Base-by-base conservation (phyloP, 345 rosid species). In the Bruguiera parviflora region DNA sequence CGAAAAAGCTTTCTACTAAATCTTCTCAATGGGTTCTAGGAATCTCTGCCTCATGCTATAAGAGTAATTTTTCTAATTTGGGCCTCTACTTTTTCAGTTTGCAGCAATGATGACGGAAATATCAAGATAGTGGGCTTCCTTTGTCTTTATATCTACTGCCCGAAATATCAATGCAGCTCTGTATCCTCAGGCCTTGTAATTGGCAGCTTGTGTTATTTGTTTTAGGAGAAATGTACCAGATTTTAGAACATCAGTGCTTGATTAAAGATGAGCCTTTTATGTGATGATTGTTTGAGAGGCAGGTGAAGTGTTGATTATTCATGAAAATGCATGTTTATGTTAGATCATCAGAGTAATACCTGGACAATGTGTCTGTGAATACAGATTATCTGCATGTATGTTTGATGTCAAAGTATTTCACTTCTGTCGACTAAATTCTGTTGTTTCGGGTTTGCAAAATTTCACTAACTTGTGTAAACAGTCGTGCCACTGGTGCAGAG, bases 71-170 rank as follows among this genome's bases (percentile, higher is more conserved):
- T 56, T 56, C 31, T 56, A 56, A 56, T 13, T 21, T 2, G 28
- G 59, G 28, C 43, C 46, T 33, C 13, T 33, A 18, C 6, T 57
- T 59, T 58, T 29, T 49, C 77, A 67, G 69, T 49, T 63, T 68
- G 64, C 64, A 46, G 78, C 25, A 57, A 62, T 56, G 68, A 67
- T 39, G 53, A 63, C 4, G 59, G 59, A 56, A 43, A 24, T 27
- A 16, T 24, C 18, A 15, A 24, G 25, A 27, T 27, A 24, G 29
- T 21, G 19, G 61, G 18, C 46, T 25, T 10, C 13, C 13, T 16
- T 31, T 33, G 6, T 37, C 22, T 13, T 43, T 24, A 24, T 15
- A 33, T 33, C 37, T 33, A 33, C 37, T 33, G 1, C 9, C 37
- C 10, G 37, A 33, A 8, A 33, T 33, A 15, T 43, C 20, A 53